These are phyloP conservation scores for Quercus lobata DNA, from an alignment of 331 rosid genomes.

Conservation along the genomic window DNA sequence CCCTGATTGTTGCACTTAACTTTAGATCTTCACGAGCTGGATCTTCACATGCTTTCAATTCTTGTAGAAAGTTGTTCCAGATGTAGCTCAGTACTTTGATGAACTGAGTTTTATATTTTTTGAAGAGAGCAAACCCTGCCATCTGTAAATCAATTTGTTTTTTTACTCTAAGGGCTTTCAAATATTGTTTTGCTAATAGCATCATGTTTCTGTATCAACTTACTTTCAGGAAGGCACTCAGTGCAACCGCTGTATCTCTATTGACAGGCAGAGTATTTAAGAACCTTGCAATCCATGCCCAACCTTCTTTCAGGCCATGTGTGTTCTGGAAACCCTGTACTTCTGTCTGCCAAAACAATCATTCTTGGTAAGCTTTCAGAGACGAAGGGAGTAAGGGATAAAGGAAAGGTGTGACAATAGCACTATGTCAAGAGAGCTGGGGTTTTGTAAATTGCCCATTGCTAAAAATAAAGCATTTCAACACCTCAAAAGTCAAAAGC, in stretches of 20 bases:
- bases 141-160: slow-evolving; percentile 32
- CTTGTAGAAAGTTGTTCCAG: slow-evolving; percentile 51
- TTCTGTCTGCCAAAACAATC: slow-evolving; percentile 57
- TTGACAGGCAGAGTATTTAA: slow-evolving; percentile 70
- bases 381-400: not conserved
- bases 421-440: not conserved
- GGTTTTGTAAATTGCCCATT: not conserved
- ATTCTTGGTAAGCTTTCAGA: slow-evolving; percentile 1
- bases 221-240: slow-evolving; percentile 68
- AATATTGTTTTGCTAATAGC: not conserved
- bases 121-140: slow-evolving; percentile 74
- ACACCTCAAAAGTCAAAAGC: not conserved
- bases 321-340: slow-evolving; percentile 41
- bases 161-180: not conserved
- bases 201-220: slow-evolving; percentile 19
- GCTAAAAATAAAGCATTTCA: not conserved
- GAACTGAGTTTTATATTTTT: slow-evolving; percentile 78
- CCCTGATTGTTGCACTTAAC: slow-evolving; percentile 23
- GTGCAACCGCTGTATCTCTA: slow-evolving; percentile 66
- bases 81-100: slow-evolving; percentile 58
- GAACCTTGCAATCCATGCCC: slow-evolving; percentile 95
- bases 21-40: not conserved
- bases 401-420: not conserved
- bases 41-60: slow-evolving; percentile 40
- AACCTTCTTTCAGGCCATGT: slow-evolving; percentile 81